phyloP scores from a whole-genome alignment of 208 protist genomes.

The Jaenimonas drosophilae region DNA sequence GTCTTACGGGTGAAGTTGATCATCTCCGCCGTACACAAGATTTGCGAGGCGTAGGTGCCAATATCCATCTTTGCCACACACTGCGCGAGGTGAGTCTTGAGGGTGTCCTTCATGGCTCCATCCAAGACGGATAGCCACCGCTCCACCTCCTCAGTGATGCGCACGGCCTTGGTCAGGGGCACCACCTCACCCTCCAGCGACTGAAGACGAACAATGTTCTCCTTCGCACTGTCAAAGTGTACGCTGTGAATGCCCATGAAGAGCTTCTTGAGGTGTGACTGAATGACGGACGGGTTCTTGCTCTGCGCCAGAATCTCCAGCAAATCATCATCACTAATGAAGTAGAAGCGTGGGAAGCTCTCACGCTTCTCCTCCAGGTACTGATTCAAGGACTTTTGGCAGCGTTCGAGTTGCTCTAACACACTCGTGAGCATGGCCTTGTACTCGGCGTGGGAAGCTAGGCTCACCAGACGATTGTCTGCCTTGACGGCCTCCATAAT shows the following conservation, averaged over 20 bases:
- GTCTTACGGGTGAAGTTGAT: conserved; percentile 89
- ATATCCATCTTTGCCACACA: conserved; percentile 85
- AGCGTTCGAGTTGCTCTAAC: conserved; percentile 94
- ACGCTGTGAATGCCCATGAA: conserved; percentile 96
- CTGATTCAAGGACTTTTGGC: conserved; percentile 95
- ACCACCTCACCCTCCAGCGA: conserved; percentile 93
- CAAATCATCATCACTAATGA: conserved; percentile 98
- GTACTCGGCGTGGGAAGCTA: conserved; percentile 76
- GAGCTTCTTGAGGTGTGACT: conserved; percentile 97
- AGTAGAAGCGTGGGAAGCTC: conserved; percentile 97
- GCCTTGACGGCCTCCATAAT: conserved; percentile 87
- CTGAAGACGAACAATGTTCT: conserved; percentile 87
- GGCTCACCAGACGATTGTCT: conserved; percentile 79
- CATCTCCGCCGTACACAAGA: conserved; percentile 92
- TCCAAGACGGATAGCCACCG: conserved; percentile 92
- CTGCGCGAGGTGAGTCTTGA: conserved; percentile 67
- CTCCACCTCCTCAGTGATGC: conserved; percentile 92
- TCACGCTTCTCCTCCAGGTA: conserved; percentile 98
- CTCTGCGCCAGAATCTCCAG: conserved; percentile 96
- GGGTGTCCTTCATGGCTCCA: conserved; percentile 89
- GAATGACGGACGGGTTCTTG: conserved; percentile 94
- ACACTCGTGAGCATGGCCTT: conserved; percentile 80
- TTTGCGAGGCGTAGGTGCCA: conserved; percentile 90
- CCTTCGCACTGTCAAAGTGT: conserved; percentile 83
- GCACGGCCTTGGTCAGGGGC: conserved; percentile 83